Evolutionary conservation across 345 rosid species (phyloP).

Genomic region (Luvunga scandens): DNA sequence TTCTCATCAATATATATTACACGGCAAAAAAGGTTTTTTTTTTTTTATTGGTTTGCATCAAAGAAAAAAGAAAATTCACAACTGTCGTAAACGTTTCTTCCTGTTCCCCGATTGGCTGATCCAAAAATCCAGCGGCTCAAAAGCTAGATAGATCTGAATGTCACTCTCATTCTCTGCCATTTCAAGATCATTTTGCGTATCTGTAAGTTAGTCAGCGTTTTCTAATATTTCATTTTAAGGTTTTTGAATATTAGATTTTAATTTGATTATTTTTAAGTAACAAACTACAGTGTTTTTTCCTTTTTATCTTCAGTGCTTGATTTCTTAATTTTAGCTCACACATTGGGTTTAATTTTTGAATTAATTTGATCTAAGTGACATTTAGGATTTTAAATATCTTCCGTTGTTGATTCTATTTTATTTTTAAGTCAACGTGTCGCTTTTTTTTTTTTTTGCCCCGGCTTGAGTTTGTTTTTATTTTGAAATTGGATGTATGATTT

Average conservation of each 20-base stretch:
- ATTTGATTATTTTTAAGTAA: too few relatives aligned
- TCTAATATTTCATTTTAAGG: not conserved
- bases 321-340: not conserved
- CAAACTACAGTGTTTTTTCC: not conserved
- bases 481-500: not conserved
- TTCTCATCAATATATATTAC: not conserved
- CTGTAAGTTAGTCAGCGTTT: slow-evolving; percentile 5
- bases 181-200: not conserved
- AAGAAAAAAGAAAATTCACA: not conserved
- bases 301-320: not conserved
- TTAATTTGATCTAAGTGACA: not conserved
- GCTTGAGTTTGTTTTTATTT: not conserved
- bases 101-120: not conserved
- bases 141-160: slow-evolving; percentile 6
- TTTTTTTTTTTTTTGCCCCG: too few relatives aligned
- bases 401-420: not conserved
- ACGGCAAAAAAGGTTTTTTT: too few relatives aligned
- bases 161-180: not conserved
- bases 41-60: too few relatives aligned
- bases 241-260: not conserved
- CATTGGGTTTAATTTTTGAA: too few relatives aligned
- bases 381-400: too few relatives aligned
- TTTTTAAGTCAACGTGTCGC: not conserved
- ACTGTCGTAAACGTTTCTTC: not conserved
- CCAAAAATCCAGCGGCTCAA: not conserved